Conservation (phyloP, 2,329 filamentous ascomycete genomes). For the Penicillium rolfsii region DNA sequence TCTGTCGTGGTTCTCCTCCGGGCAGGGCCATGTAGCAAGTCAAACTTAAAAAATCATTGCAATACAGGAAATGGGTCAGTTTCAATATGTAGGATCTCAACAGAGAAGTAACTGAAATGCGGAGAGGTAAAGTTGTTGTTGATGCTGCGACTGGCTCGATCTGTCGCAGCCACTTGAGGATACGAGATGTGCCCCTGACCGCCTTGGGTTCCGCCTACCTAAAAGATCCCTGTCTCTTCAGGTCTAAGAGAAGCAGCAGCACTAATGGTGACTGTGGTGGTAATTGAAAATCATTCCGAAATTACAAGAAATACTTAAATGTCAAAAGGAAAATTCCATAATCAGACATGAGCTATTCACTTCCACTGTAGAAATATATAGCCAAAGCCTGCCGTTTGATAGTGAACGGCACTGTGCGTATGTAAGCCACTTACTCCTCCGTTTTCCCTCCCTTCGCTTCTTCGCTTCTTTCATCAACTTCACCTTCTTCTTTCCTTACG, state of each 20-base stretch:
- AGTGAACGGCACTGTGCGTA: slow-evolving; percentile 11
- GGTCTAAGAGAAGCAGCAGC: background rate
- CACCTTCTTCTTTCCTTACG: slow-evolving; percentile 11
- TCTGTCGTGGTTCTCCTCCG: slow-evolving; percentile 16
- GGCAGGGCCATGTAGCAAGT: slow-evolving; percentile 20
- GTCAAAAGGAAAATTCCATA: background rate
- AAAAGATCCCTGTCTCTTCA: background rate
- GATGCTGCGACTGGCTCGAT: background rate
- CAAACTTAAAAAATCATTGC: slow-evolving; percentile 17
- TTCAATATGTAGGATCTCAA: background rate
- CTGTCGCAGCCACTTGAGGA: slow-evolving; percentile 1
- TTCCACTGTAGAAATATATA: background rate
- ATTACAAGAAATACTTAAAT: background rate
- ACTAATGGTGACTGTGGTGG: background rate
- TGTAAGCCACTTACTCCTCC: slow-evolving; percentile 26
- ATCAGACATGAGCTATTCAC: background rate
- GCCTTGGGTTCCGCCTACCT: slow-evolving; percentile 4
- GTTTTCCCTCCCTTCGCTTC: slow-evolving; percentile 26
- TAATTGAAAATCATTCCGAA: too few species aligned
- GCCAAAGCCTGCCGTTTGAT: background rate
- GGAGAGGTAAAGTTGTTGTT: background rate
- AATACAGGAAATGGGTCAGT: background rate
- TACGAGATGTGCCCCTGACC: background rate
- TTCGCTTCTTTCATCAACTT: slow-evolving; percentile 12
- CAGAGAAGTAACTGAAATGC: background rate